Evolutionary conservation across 352 stramenopile genomes (phyloP), one percentile per base, ranked within the genome.

Genomic region (Phytopythium mirpurense): DNA sequence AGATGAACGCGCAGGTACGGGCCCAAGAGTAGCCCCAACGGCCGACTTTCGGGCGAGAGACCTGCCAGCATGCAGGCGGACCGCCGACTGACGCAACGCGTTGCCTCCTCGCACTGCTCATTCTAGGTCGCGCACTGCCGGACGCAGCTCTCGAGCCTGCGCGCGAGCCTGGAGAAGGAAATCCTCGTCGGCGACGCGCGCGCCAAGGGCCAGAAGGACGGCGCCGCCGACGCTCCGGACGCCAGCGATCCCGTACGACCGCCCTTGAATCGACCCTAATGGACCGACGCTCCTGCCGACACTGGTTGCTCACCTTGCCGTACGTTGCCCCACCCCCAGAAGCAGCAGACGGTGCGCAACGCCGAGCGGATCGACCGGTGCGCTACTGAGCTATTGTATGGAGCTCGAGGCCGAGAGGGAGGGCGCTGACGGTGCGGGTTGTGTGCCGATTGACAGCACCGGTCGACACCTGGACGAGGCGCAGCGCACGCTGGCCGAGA

Each of bases 401-500:
- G n/a, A n/a, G n/a, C n/a, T n/a, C n/a, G n/a, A n/a, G n/a, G n/a
- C n/a, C n/a, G n/a, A n/a, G n/a, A n/a, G n/a, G n/a, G n/a, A n/a
- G n/a, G n/a, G n/a, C n/a, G n/a, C n/a, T n/a, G n/a, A n/a, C n/a
- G n/a, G n/a, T n/a, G n/a, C n/a, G n/a, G n/a, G n/a, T n/a, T n/a
- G n/a, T 32, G 14, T 12, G 7, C 56, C 32, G 46, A 45, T 41
- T 10, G 9, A n/a, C 31, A 90, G 79, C 53, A 88, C 70, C 57
- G 77, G 72, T 19, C 67, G 73, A n/a, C 80, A 90, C 61, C 56
- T 90, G 24, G 71, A 87, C 31, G 77, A 87, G 60, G 78, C 77
- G 0, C 77, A 90, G 35, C 74, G 77, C 19, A 90, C 77, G n/a
- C 53, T 90, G 3, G 77, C 77, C 7, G 70, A 88, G 43, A 90